Conservation (phyloP, 2,329 filamentous ascomycete genomes). For the Akanthomyces uredinophilus region DNA sequence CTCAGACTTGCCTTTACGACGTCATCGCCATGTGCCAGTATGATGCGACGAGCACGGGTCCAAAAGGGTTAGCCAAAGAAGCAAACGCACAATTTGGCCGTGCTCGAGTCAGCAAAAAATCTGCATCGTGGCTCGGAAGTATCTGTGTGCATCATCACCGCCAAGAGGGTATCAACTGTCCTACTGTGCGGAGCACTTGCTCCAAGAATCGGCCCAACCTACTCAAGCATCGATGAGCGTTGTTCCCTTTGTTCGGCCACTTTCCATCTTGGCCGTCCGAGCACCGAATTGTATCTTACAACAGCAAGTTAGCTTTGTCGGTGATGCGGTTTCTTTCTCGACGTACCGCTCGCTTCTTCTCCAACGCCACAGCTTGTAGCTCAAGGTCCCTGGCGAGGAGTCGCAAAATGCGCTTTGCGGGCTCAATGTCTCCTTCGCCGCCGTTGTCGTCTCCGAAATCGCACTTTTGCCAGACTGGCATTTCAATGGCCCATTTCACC, state of each 20-base stretch:
- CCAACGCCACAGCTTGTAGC: constrained; percentile 65
- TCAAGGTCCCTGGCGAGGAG: constrained; percentile 70
- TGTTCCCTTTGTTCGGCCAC: constrained; percentile 63
- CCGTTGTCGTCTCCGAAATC: constrained; percentile 61
- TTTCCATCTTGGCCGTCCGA: constrained; percentile 78
- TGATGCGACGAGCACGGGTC: constrained; percentile 21
- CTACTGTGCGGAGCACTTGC: background rate
- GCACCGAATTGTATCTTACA: constrained; percentile 74
- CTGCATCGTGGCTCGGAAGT: constrained; percentile 57
- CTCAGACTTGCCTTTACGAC: constrained; percentile 65
- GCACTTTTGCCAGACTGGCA: constrained; percentile 79
- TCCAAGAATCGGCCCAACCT: background rate
- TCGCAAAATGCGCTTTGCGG: constrained; percentile 76
- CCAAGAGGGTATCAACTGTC: constrained; percentile 27
- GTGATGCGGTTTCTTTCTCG: background rate
- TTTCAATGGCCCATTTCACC: constrained; percentile 70
- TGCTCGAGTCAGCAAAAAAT: background rate
- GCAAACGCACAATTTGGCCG: constrained; percentile 43
- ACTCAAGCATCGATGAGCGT: constrained; percentile 39
- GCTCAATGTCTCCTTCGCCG: constrained; percentile 49
- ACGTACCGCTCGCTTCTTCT: constrained; percentile 86
- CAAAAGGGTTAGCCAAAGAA: constrained; percentile 41
- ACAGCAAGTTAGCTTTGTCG: background rate
- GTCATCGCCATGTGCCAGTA: constrained; percentile 37
- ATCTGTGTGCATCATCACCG: constrained; percentile 67